A percentile compares a stretch with the other conserved stretches of the same genome.
These are phyloP conservation scores for Rhizoclosmatium hyalinum DNA, from an alignment of 371 early-diverging fungal species.

Conservation along the genomic window DNA sequence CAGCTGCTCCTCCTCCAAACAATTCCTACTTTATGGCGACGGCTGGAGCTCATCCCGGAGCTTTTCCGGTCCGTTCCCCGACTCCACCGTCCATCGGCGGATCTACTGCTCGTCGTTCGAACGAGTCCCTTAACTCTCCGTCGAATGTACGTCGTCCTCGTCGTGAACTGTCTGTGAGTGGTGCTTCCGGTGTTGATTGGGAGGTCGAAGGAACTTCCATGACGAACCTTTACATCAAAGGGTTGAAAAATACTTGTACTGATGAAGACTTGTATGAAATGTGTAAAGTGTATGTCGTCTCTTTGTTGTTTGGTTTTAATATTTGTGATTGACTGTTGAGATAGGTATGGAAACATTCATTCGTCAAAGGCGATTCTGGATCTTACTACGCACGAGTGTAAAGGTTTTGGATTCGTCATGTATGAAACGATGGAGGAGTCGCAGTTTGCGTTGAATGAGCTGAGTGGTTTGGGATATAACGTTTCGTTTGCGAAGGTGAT, in stretches of 20 bases:
- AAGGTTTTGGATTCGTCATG: slow-evolving; percentile 92
- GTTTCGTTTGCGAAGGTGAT: slow-evolving; percentile 77
- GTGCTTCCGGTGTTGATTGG: slow-evolving; percentile 25
- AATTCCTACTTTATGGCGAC: not conserved
- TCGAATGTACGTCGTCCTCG: not conserved
- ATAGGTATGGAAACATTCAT: slow-evolving; percentile 78
- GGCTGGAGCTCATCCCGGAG: not conserved
- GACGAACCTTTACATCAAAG: slow-evolving; percentile 86
- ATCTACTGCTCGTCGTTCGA: not conserved
- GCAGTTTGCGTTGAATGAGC: slow-evolving; percentile 71
- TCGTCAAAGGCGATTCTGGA: slow-evolving; percentile 88
- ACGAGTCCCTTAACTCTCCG: slow-evolving; percentile 12
- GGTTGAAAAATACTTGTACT: slow-evolving; percentile 73
- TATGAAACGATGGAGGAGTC: slow-evolving; percentile 74
- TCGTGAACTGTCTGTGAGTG: slow-evolving; percentile 20
- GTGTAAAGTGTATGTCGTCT: slow-evolving; percentile 63
- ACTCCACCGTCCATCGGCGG: not conserved
- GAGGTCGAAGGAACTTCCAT: slow-evolving; percentile 15
- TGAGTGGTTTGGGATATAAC: slow-evolving; percentile 71
- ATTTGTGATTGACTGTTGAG: slow-evolving; percentile 4
- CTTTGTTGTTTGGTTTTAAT: slow-evolving; percentile 17
- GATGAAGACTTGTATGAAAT: slow-evolving; percentile 76
- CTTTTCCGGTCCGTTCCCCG: not conserved
- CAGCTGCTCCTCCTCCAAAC: not conserved
- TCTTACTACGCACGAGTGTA: slow-evolving; percentile 79